phyloP scores from a whole-genome alignment of 2,329 filamentous ascomycete species.

The Xylariaceae sp. region DNA sequence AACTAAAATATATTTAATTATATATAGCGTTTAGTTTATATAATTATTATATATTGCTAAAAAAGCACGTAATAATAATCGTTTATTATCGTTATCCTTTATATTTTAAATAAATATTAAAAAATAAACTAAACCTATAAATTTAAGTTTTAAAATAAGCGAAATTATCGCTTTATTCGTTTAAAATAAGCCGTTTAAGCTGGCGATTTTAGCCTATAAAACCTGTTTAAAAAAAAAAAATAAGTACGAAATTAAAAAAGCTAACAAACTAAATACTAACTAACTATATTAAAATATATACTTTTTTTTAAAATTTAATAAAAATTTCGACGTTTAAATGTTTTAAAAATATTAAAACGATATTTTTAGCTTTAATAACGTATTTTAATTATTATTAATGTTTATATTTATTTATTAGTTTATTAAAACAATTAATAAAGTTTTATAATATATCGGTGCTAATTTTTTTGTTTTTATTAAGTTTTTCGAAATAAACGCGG shows the following conservation, averaged over 20 bases:
- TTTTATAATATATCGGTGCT: not conserved
- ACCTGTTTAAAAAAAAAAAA: not conserved
- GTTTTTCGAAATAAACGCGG: not conserved
- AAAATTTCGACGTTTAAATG: too few relatives aligned
- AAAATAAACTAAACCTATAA: not conserved
- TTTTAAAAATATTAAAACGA: not conserved
- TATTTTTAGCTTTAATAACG: not conserved
- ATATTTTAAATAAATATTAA: not conserved
- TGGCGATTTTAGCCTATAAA: not conserved
- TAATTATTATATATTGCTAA: not conserved
- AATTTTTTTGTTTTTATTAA: not conserved
- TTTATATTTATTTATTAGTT: not conserved
- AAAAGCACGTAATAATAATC: not conserved
- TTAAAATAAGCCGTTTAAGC: not conserved
- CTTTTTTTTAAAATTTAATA: not conserved
- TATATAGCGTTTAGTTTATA: not conserved
- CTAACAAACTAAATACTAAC: too few relatives aligned
- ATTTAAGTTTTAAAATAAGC: not conserved
- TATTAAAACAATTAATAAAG: not conserved
- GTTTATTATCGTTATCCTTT: not conserved
- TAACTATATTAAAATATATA: not conserved
- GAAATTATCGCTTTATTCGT: too few relatives aligned
- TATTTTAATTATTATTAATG: not conserved
- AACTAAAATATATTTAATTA: not conserved
- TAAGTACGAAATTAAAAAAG: not conserved